Base-by-base conservation (phyloP, 73 alveolate species). In the Tetrahymena malaccensis region DNA sequence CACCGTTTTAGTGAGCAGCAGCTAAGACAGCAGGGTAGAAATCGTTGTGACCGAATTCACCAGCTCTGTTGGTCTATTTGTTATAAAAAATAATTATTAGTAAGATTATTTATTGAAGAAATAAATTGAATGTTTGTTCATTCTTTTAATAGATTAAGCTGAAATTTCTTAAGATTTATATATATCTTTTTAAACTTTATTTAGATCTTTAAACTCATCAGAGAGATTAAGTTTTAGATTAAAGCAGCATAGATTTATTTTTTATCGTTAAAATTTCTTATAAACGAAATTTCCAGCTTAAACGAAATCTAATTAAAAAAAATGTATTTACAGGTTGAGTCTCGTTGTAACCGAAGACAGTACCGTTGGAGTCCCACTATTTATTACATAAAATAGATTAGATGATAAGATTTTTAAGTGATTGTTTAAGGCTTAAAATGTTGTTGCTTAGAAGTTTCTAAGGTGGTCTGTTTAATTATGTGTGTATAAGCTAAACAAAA, bases 11-110 rank as follows among this genome's bases (percentile, higher is more conserved):
- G 95, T 98, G 99, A 43, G 99, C 99, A 16, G 99, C 99, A 27
- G 99, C 99, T 93, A 98, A 95, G 85, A 98, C 99, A 55, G 98
- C 99, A 5, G 99, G 99, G 94, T 98, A 98, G 97, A 96, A 98
- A 96, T 98, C 99, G 95, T 98, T 98, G 96, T 98, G 99, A 40
- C 99, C 99, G 89, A 98, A 98, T 96, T 98, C 99, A 10, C 99
- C 99, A 34, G 99, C 98, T 57, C 96, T 70, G 89, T 70, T 70
- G 43, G 89, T 22, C 89, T 70, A 70, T 70, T 27, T 25, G 35
- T 15, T 35, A 70, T 25, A 70, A 27, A 22, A 0, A 70, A 19
- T 27, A 70, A 11, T 4, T 40, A 27, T 70, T 4, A 70, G 37
- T 70, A 27, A 70, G 85, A 56, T 56, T 56, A 0, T 56, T 22